Evolutionary conservation across 2,329 filamentous ascomycete genomes (phyloP).

Genomic region (Ceratocystis cubensis): DNA sequence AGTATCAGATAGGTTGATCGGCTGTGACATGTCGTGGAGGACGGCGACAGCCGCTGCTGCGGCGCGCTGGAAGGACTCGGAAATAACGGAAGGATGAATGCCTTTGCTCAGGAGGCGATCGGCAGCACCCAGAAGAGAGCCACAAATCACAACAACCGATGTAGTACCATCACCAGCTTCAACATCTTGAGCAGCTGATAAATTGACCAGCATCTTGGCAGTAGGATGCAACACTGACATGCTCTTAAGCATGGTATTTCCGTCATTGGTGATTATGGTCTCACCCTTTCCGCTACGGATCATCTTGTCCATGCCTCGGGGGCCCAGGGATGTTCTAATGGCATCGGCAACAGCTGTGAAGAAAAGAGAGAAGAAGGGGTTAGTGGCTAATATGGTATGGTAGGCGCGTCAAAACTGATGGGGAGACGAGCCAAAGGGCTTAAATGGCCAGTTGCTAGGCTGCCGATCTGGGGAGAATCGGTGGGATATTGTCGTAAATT

Average conservation of each 20-base stretch:
- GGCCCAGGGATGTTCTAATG: slow-evolving; percentile 89
- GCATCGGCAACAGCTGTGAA: slow-evolving; percentile 81
- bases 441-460: neutral
- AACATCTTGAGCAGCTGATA: slow-evolving; percentile 93
- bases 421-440: neutral
- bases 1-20: slow-evolving; percentile 78
- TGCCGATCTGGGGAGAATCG: neutral
- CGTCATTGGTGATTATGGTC: slow-evolving; percentile 98
- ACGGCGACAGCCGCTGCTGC: slow-evolving; percentile 79
- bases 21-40: slow-evolving; percentile 89
- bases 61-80: slow-evolving; percentile 92
- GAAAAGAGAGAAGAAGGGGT: slow-evolving; percentile 17
- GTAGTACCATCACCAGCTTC: slow-evolving; percentile 97
- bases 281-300: slow-evolving; percentile 94
- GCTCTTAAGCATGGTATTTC: slow-evolving; percentile 97
- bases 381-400: neutral
- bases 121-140: slow-evolving; percentile 83
- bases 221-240: slow-evolving; percentile 99
- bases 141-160: slow-evolving; percentile 94
- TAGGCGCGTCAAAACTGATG: neutral
- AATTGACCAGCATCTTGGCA: slow-evolving; percentile 96
- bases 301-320: slow-evolving; percentile 99
- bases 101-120: slow-evolving; percentile 83
- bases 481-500: neutral
- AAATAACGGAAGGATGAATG: slow-evolving; percentile 95